Base-by-base conservation (phyloP, 805 yeast species). In the Kodamaea nitidulidarum region DNA sequence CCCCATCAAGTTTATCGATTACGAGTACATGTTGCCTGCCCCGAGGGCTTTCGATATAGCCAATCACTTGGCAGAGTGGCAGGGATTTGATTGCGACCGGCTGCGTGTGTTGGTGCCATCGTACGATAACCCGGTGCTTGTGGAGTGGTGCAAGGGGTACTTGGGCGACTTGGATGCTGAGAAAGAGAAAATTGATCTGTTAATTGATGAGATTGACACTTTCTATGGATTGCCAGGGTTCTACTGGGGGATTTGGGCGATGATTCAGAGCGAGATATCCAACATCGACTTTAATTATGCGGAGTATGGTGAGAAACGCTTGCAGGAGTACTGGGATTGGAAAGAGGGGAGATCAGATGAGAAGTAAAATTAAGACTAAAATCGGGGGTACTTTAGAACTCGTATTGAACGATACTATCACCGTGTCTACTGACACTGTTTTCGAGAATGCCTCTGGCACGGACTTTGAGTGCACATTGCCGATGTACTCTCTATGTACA, bases 221-320 rank as follows among this genome's bases (percentile, higher is more conserved):
- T 82, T 75, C 65, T 84, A 81, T 64, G 93, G 93, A 0, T 60
- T 84, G 60, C 93, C 93, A 0, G 93, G 91, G 1, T 81, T 84
- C 51, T 84, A 81, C 55, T 84, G 93, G 93, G 90, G 91, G 1
- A 71, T 84, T 7, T 84, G 93, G 93, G 78, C 88, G 2, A 81
- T 80, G 43, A 84, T 84, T 38, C 93, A 84, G 58, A 70, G 82
- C 43, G 72, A 72, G 39, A 75, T 80, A 15, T 80, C 88, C 2
- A 71, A 76, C 20, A 83, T 84, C 34, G 91, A 84, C 48, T 84
- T 84, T 55, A 82, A 81, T 52, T 84, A 84, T 54, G 69, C 74
- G 4, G 63, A 68, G 8, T 84, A 84, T 52, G 77, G 85, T 2
- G 67, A 68, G 31, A 61, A 67, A 38, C 65, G 93, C 42, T 65